These are phyloP conservation scores for Akanthomyces muscarius DNA, from an alignment of 2,329 filamentous ascomycete genomes.

Conservation along the genomic window DNA sequence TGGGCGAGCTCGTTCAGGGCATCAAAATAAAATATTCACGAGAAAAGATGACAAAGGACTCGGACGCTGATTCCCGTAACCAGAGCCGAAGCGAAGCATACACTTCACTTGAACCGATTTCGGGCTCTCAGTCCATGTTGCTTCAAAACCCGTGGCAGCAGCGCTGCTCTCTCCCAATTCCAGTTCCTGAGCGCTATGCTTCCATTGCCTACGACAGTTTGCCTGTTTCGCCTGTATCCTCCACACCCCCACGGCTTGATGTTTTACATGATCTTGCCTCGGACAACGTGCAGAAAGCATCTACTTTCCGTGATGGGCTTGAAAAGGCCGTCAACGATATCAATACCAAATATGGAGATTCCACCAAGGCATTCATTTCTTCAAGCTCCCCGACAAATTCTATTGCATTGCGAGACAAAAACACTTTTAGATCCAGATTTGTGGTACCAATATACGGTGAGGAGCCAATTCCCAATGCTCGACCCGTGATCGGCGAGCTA, in stretches of 20 bases:
- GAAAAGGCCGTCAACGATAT: slow-evolving; percentile 31
- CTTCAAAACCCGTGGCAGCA: background rate
- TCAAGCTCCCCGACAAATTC: slow-evolving; percentile 12
- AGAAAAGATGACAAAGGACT: slow-evolving; percentile 20
- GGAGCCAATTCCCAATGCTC: background rate
- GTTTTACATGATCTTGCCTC: slow-evolving; percentile 26
- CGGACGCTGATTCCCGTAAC: background rate
- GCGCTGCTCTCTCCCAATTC: slow-evolving; percentile 9
- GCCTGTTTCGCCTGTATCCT: background rate
- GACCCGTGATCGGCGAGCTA: slow-evolving; percentile 2
- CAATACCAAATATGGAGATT: slow-evolving; percentile 26
- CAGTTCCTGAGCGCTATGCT: slow-evolving; percentile 7
- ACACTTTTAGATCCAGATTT: slow-evolving; percentile 20
- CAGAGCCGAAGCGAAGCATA: slow-evolving; percentile 3
- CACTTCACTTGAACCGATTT: background rate
- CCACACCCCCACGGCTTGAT: slow-evolving; percentile 27
- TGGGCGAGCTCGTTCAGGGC: slow-evolving; percentile 29
- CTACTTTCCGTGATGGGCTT: slow-evolving; percentile 28
- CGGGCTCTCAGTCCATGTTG: slow-evolving; percentile 2
- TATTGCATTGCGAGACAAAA: slow-evolving; percentile 15
- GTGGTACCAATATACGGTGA: slow-evolving; percentile 13
- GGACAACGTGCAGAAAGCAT: slow-evolving; percentile 25
- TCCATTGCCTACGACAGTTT: background rate
- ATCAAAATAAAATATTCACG: slow-evolving; percentile 27
- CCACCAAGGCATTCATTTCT: slow-evolving; percentile 4